Percentiles rank a stretch among this genome's conserved stretches.
phyloP scores from a whole-genome alignment of 1,284 basidiomycete species.

The Apiotrichum mycotoxinovorans region DNA sequence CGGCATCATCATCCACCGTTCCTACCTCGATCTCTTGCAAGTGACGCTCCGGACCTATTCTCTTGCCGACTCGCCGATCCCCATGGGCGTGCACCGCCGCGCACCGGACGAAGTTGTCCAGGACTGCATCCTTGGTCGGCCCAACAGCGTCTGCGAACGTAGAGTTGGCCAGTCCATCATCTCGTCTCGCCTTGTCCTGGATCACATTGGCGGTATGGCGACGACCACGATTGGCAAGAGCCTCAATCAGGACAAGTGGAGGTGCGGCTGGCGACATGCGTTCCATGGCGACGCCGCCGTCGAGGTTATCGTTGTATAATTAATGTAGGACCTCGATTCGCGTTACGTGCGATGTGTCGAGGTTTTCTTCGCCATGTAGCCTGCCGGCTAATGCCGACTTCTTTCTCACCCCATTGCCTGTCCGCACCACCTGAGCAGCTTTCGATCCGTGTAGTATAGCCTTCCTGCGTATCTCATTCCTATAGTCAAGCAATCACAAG shows the following conservation, averaged over 20 bases:
- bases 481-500: too few relatives aligned
- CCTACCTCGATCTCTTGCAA: slow-evolving; percentile 11
- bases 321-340: too few relatives aligned
- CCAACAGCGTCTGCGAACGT: slow-evolving; percentile 1
- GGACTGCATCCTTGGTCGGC: slow-evolving; percentile 13
- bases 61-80: not conserved
- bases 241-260: slow-evolving; percentile 20
- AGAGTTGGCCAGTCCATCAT: slow-evolving; percentile 6
- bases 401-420: too few relatives aligned
- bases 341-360: too few relatives aligned
- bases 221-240: slow-evolving; percentile 16
- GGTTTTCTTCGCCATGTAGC: too few relatives aligned
- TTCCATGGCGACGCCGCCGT: slow-evolving; percentile 14
- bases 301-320: slow-evolving; percentile 16
- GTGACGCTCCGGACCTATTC: slow-evolving; percentile 9
- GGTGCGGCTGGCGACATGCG: slow-evolving; percentile 20
- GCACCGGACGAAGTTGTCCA: slow-evolving; percentile 16
- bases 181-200: slow-evolving; percentile 14
- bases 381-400: too few relatives aligned
- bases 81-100: not conserved
- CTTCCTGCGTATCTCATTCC: too few relatives aligned
- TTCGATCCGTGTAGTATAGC: too few relatives aligned
- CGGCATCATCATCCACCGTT: slow-evolving; percentile 16
- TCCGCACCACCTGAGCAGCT: too few relatives aligned
- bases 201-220: slow-evolving; percentile 24